phyloP scores from a whole-genome alignment of 78 protist genomes.

The Tieghemostelium lacteum region DNA sequence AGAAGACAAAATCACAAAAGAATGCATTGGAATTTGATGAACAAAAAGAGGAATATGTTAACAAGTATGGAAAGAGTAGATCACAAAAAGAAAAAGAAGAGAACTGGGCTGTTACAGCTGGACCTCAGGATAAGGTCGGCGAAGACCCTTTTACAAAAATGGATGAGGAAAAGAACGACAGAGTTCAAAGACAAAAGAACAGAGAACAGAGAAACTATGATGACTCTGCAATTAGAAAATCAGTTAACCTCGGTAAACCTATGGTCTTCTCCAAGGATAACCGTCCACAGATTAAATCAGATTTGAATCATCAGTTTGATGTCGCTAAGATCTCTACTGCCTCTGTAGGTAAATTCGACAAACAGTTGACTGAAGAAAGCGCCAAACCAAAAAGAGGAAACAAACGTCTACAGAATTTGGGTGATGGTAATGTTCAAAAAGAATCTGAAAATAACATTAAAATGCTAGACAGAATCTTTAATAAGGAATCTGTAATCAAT shows the following conservation, averaged over 20 bases:
- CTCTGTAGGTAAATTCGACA: constrained; percentile 73
- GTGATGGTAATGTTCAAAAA: constrained; percentile 6
- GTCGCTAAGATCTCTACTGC: constrained; percentile 75
- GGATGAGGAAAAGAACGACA: constrained; percentile 59
- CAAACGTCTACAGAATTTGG: constrained; percentile 34
- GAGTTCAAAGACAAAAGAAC: constrained; percentile 54
- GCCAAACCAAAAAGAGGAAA: constrained; percentile 34
- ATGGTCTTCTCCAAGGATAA: constrained; percentile 34
- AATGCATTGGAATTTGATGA: constrained; percentile 56
- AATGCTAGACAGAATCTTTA: constrained; percentile 40
- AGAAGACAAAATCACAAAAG: constrained; percentile 40
- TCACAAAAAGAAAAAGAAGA: constrained; percentile 25
- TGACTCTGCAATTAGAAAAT: constrained; percentile 40
- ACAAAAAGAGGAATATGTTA: constrained; percentile 36
- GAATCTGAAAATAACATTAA: constrained; percentile 20
- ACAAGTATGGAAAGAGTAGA: constrained; percentile 31
- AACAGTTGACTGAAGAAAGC: constrained; percentile 24
- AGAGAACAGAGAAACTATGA: constrained; percentile 70
- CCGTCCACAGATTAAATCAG: constrained; percentile 44
- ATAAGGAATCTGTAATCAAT: constrained; percentile 40
- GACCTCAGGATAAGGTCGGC: constrained; percentile 41
- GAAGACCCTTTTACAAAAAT: constrained; percentile 62
- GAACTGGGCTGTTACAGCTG: constrained; percentile 31
- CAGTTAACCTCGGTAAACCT: constrained; percentile 27
- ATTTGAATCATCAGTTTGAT: constrained; percentile 37